Conservation (phyloP, 192 early-diverging fungal species). For the Fimicolochytrium jonesii region DNA sequence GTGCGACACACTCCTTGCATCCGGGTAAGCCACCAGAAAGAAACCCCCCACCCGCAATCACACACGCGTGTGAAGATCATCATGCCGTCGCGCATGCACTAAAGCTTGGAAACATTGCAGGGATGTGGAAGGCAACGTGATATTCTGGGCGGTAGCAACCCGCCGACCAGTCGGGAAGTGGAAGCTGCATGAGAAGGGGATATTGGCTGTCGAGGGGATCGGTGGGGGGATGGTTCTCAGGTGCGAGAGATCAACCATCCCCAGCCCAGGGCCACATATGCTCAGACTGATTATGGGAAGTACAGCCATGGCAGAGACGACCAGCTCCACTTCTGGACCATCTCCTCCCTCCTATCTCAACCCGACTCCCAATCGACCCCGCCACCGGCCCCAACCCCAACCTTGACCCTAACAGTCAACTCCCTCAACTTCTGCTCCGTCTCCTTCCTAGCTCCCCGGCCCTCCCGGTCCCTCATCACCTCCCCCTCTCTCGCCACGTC, state of each 20-base stretch:
- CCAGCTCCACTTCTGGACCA: constrained; percentile 12
- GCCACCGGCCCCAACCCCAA: background rate
- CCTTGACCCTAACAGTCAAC: constrained; percentile 21
- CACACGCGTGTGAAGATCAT: too few relatives aligned
- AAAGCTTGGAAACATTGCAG: too few relatives aligned
- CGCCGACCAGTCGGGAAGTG: constrained; percentile 14
- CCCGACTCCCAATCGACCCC: too few relatives aligned
- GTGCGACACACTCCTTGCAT: constrained; percentile 2
- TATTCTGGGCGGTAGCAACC: constrained; percentile 15
- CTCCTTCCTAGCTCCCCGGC: too few relatives aligned
- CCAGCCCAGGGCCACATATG: background rate
- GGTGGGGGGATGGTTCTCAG: background rate
- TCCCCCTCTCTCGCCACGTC: too few relatives aligned
- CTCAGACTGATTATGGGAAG: too few relatives aligned
- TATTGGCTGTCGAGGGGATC: constrained; percentile 7
- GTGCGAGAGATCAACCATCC: background rate
- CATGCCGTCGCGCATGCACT: too few relatives aligned
- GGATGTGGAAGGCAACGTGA: constrained; percentile 19
- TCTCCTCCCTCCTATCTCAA: too few relatives aligned
- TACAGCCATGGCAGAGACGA: constrained; percentile 29
- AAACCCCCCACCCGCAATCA: background rate
- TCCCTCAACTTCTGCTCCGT: constrained; percentile 23
- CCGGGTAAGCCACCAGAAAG: constrained; percentile 12
- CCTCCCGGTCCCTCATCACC: too few relatives aligned
- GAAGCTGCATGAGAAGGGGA: constrained; percentile 9